Conservation (phyloP, 306 rosid species). For the Senna siamea region DNA sequence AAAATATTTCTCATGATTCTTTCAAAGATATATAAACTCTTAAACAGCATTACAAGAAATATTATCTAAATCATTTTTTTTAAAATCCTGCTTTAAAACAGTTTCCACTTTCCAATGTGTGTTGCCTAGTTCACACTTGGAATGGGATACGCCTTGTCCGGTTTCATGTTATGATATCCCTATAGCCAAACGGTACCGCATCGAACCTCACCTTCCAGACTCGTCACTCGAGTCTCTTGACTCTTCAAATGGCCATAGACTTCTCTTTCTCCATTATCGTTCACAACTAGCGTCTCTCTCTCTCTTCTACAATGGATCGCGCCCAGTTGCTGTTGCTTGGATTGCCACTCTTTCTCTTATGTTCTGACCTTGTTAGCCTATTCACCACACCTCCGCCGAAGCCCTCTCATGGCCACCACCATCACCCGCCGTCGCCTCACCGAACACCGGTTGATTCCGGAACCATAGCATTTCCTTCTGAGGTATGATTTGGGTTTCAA, state of each 20-base stretch:
- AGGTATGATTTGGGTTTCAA: constrained; percentile 37
- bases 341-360: constrained; percentile 67
- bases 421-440: constrained; percentile 34
- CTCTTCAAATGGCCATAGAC: not conserved
- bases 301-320: constrained; percentile 61
- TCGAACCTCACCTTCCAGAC: not conserved
- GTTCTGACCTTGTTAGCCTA: constrained; percentile 55
- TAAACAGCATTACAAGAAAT: no score
- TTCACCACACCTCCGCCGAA: constrained; percentile 52
- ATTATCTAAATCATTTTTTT: no score
- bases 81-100: no score
- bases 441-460: constrained; percentile 44
- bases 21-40: no score
- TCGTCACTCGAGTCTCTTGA: not conserved
- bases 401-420: constrained; percentile 40
- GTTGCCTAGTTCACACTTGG: not conserved
- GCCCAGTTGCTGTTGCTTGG: constrained; percentile 61
- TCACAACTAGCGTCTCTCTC: not conserved
- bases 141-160: not conserved
- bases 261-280: not conserved
- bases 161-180: not conserved
- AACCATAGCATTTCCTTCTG: constrained; percentile 30
- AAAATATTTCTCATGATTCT: no score
- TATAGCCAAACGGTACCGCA: not conserved
- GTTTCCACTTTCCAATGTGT: no score